Evolutionary conservation across 371 early-diverging fungal genomes (phyloP).

Genomic region (Gilbertella persicaria): DNA sequence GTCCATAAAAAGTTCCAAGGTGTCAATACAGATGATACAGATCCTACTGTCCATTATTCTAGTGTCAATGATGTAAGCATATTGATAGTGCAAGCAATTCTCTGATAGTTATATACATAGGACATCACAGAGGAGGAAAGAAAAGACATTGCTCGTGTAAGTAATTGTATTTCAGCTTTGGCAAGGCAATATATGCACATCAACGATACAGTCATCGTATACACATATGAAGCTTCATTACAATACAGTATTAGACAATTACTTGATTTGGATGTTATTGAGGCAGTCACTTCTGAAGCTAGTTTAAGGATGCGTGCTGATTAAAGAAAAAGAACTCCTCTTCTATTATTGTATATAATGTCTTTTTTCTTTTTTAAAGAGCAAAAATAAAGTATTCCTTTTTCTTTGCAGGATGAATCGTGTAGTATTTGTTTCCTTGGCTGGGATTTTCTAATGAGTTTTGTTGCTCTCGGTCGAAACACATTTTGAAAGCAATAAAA

Average conservation of each 20-base stretch:
- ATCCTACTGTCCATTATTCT: constrained; percentile 76
- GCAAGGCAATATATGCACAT: constrained; percentile 77
- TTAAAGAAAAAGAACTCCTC: constrained; percentile 9
- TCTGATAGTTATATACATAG: constrained; percentile 23
- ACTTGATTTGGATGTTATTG: constrained; percentile 60
- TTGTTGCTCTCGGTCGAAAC: too few relatives aligned
- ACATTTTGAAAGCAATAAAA: too few relatives aligned
- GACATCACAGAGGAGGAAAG: constrained; percentile 67
- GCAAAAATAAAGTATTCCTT: too few relatives aligned
- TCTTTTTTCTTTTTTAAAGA: not conserved
- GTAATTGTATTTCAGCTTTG: constrained; percentile 82
- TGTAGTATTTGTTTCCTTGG: too few relatives aligned
- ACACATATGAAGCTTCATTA: constrained; percentile 88
- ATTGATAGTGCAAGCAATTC: too few relatives aligned
- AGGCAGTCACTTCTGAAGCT: constrained; percentile 53
- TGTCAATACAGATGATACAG: constrained; percentile 56
- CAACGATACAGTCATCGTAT: constrained; percentile 83
- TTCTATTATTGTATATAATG: constrained; percentile 20
- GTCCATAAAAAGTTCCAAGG: constrained; percentile 78
- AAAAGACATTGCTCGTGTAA: constrained; percentile 83
- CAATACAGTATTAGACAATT: constrained; percentile 65
- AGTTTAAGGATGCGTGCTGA: constrained; percentile 34
- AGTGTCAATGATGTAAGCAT: constrained; percentile 77
- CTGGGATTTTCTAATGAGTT: too few relatives aligned
- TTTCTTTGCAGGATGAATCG: too few relatives aligned